Base-by-base conservation (phyloP, 345 rosid species). In the Arabidopsis thaliana region DNA sequence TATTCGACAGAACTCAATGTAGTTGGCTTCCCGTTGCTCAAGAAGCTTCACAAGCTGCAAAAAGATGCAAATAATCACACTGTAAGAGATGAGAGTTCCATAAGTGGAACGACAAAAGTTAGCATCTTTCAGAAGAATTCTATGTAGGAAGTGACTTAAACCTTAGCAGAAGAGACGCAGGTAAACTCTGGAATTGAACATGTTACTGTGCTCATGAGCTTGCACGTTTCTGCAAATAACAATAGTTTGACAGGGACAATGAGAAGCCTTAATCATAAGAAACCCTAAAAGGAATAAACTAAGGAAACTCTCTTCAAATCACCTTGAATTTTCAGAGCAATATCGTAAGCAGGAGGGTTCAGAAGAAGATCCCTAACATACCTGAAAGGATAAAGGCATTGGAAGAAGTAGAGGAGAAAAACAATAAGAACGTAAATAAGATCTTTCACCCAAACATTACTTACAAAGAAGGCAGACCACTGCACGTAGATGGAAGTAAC, bases 21-120 rank as follows among this genome's bases (percentile, higher is more conserved):
- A 93, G 85, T 95, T 95, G 85, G 93, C 86, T 83, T 95, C 99
- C 78, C 89, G 82, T 74, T 83, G 89, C 74, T 90, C 99, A 69
- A 95, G 97, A 51, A 95, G 88, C 87, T 92, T 95, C 81, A 95
- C 99, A 75, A 95, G 93, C 99, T 95, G 96, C 76, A 81, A 33
- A 52, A 51, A 25, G 28, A 25, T 25, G 28, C 28, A 25, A 25
- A 25, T 25, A 45, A 45, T 6, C 49, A 2, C 49, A 45, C 14
- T 14, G 49, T 45, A 1, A 45, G 22, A 45, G 22, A 45, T 45
- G 49, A 45, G 6, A 42, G 46, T 42, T 42, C 46, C n/a, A 42
- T 42, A 2, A n/a, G 46, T n/a, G 14, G 8, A 8, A 42, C 20
- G 12, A 12, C n/a, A n/a, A 13, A 42, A 42, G 46, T 42, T 42